Evolutionary conservation across 2,329 filamentous ascomycete genomes (phyloP).

Genomic region (Neofusicoccum laricinum): DNA sequence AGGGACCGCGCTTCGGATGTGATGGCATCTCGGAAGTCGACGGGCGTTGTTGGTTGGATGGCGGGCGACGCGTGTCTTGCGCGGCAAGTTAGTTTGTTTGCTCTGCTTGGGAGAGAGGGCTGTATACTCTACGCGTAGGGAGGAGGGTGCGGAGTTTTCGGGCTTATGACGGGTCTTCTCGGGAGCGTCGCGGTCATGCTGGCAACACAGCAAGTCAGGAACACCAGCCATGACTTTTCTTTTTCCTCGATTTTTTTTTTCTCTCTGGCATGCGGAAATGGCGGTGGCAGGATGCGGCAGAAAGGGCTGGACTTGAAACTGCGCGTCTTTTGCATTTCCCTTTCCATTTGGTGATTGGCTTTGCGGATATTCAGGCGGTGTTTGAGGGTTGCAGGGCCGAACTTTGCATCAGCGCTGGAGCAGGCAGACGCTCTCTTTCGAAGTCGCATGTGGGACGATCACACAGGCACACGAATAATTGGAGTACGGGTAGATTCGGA

Average conservation of each 20-base stretch:
- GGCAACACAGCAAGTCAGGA: background rate
- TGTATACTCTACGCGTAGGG: too few relatives aligned
- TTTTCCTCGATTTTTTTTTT: background rate
- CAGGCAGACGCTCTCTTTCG: background rate
- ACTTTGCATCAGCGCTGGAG: background rate
- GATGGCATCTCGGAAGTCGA: too few relatives aligned
- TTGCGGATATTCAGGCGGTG: background rate
- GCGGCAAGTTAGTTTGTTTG: too few relatives aligned
- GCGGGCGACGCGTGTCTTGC: too few relatives aligned
- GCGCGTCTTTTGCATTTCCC: background rate
- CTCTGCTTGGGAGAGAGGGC: too few relatives aligned
- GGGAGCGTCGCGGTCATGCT: background rate
- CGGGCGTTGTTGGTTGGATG: too few relatives aligned
- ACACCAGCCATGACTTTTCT: background rate
- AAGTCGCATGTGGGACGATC: too few relatives aligned
- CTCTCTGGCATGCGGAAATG: background rate
- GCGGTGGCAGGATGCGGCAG: background rate
- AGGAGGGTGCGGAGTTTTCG: background rate
- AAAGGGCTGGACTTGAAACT: background rate
- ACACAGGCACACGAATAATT: background rate
- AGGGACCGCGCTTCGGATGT: background rate
- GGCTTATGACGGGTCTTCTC: background rate
- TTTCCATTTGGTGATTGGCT: background rate
- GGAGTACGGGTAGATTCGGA: background rate
- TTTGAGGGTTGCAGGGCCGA: background rate